Base-by-base conservation (phyloP, 2,329 filamentous ascomycete genomes). In the Cyphellophora europaea region DNA sequence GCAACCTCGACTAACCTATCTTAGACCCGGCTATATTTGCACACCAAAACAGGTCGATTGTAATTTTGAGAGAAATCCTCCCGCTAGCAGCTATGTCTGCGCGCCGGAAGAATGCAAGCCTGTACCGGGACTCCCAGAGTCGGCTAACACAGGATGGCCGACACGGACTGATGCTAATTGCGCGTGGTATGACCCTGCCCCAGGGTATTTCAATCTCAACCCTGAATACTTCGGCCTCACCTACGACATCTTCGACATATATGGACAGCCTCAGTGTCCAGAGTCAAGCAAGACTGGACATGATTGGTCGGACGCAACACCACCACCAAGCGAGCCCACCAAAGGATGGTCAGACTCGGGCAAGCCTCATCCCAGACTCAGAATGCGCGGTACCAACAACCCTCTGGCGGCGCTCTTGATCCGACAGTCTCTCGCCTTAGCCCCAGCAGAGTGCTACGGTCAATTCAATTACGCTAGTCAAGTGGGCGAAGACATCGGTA, bases 131-230 rank as follows among this genome's bases (percentile, higher is more conserved):
- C 48, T 53, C 25, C 45, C 46, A 19, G 14, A 18, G 6, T 44
- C 45, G 8, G 16, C 27, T n/a, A 25, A 16, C 32, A 5, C 43
- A 44, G 3, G 40, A 48, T 6, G 35, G 27, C 35, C 39, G 12
- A 36, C 27, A 6, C 34, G 25, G 2, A 35, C 44, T 33, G 3
- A 36, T n/a, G 13, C 33, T 27, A 37, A 32, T 21, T 44, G 44
- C 17, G 39, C 38, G 8, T 43, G 42, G 42, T 33, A 40, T 10
- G 23, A 38, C 5, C 36, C 40, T 4, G 43, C 44, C 8, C 43
- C 48, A 13, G 36, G 49, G 12, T 82, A 81, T 51, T 83, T 77
- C 56, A 69, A 82, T 38, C 63, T 83, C n/a, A 63, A 78, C 37
- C 74, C 79, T 0, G 53, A 63, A 2, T 65, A 65, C 0, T 84